Base-by-base conservation (phyloP, 495 filamentous ascomycete genomes). In the Penicillium herquei region DNA sequence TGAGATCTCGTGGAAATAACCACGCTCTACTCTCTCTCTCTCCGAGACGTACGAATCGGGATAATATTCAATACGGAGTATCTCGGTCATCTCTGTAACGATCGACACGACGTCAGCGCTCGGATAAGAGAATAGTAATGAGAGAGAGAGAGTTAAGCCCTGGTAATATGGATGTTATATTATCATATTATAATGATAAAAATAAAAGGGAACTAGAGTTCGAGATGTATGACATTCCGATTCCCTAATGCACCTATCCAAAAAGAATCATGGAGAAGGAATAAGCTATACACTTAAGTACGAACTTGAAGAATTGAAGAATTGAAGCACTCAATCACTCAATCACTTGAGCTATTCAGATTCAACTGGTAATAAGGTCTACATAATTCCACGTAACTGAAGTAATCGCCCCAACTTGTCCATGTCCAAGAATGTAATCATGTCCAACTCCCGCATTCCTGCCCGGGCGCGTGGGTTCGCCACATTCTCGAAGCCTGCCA, bases 401-500 rank as follows among this genome's bases (percentile, higher is more conserved):
- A n/a, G n/a, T n/a, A n/a, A n/a, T n/a, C n/a, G n/a, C n/a, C n/a
- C n/a, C n/a, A n/a, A n/a, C n/a, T n/a, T n/a, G n/a, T n/a, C n/a
- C n/a, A n/a, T n/a, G n/a, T n/a, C n/a, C n/a, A n/a, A n/a, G n/a
- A n/a, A 26, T 26, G 21, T 26, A 26, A 26, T 26, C 21, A 26
- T 26, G 21, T 26, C 21, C 4, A 26, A 26, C 9, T 32, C 35
- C 34, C 46, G 40, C 32, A 51, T 51, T 37, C 16, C 18, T 48
- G 9, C 42, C 31, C 37, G 16, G 16, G 34, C 45, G 50, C 45
- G 42, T 52, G 54, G 44, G 37, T 39, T 39, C 39, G 48, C 60
- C 52, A 57, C 63, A 59, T 66, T 66, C 63, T 64, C 61, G 63
- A 64, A 66, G 57, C 52, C 61, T 64, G 44, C 51, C 55, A 46